Conservation (phyloP, 768 basidiomycete genomes). For the Amylocystis lapponica region DNA sequence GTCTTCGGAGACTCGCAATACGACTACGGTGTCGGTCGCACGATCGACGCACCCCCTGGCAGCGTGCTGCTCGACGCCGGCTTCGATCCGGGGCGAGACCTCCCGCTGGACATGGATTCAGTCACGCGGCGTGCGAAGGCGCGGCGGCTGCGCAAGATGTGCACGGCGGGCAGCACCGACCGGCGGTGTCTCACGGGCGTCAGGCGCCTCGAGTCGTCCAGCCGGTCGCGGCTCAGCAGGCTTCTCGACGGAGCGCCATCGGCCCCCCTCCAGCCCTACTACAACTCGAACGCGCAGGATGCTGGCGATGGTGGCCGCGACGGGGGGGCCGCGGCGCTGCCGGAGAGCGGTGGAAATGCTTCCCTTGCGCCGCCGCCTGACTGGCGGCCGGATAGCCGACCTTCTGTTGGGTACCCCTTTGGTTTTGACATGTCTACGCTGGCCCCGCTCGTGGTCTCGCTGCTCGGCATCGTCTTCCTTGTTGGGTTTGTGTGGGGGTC, state of each 20-base stretch:
- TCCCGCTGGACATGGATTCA: constrained; percentile 38
- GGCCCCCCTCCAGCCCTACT: constrained; percentile 24
- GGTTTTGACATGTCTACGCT: too few species aligned
- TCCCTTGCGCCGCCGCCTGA: too few species aligned
- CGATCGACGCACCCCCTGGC: constrained; percentile 33
- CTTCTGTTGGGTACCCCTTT: too few species aligned
- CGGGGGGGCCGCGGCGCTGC: too few species aligned
- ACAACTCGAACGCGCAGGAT: neutral
- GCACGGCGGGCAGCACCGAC: constrained; percentile 34
- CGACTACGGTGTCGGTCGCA: constrained; percentile 6
- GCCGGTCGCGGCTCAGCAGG: constrained; percentile 34
- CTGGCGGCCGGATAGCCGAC: too few species aligned
- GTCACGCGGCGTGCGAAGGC: constrained; percentile 31
- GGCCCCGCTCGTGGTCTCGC: too few species aligned
- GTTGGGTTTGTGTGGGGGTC: too few species aligned
- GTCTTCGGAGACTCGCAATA: constrained; percentile 48
- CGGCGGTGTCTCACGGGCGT: constrained; percentile 61
- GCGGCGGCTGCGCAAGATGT: constrained; percentile 38
- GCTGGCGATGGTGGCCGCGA: neutral
- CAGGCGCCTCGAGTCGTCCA: constrained; percentile 45
- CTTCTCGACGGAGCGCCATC: constrained; percentile 55
- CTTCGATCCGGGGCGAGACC: constrained; percentile 20
- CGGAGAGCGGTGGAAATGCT: too few species aligned
- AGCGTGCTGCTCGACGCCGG: constrained; percentile 14
- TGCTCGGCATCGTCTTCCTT: too few species aligned